Evolutionary conservation across 352 stramenopile species (phyloP).

Genomic region (Pythium biforme): DNA sequence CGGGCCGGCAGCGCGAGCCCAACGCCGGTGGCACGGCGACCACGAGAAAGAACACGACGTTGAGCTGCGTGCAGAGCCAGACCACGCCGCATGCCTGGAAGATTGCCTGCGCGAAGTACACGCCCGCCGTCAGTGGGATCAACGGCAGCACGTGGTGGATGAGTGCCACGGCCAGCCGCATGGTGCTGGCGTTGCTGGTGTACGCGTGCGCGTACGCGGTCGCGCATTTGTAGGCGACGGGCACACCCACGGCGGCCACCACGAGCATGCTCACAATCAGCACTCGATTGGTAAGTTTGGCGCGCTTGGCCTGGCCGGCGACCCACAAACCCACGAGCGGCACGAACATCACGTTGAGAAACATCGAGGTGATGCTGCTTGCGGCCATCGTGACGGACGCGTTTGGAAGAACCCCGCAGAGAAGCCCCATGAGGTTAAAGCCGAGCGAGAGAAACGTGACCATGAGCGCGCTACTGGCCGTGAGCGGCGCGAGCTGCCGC

Average conservation of each 20-base stretch:
- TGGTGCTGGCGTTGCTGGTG: slow-evolving; percentile 36
- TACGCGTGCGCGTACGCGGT: slow-evolving; percentile 40
- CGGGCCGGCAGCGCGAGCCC: slow-evolving; percentile 43
- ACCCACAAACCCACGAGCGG: too few relatives aligned
- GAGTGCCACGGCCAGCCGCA: slow-evolving; percentile 31
- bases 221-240: slow-evolving; percentile 32
- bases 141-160: slow-evolving; percentile 39
- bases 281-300: slow-evolving; percentile 38
- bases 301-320: slow-evolving; percentile 43
- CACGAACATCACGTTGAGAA: too few relatives aligned
- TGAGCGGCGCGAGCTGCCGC: slow-evolving; percentile 22
- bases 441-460: slow-evolving; percentile 45
- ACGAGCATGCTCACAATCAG: slow-evolving; percentile 17
- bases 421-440: slow-evolving; percentile 41
- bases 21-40: slow-evolving; percentile 49
- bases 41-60: slow-evolving; percentile 53
- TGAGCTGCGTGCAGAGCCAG: slow-evolving; percentile 50
- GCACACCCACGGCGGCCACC: slow-evolving; percentile 31
- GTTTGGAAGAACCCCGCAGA: slow-evolving; percentile 52
- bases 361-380: slow-evolving; percentile 55
- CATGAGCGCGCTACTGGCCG: slow-evolving; percentile 47
- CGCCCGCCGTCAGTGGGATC: slow-evolving; percentile 42
- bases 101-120: slow-evolving; percentile 42
- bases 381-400: slow-evolving; percentile 43
- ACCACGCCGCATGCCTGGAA: slow-evolving; percentile 54